Conservation (phyloP, 225 moss, liverwort and hornwort species). For the Lunularia cruciata region DNA sequence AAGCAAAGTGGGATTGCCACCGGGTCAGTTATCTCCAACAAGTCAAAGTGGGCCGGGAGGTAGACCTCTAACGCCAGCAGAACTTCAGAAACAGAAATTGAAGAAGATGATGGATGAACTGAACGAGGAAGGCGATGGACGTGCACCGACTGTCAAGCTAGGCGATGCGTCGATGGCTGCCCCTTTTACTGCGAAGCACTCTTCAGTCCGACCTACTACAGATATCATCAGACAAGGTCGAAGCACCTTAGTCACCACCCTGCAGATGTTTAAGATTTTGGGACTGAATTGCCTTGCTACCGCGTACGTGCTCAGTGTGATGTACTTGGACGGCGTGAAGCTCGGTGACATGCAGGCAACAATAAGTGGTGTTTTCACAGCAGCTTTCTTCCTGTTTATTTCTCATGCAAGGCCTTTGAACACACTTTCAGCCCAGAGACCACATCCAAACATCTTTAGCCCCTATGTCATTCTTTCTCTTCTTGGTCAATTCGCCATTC, state of each 20-base stretch:
- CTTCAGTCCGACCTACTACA: slow-evolving; percentile 84
- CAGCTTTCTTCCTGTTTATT: slow-evolving; percentile 95
- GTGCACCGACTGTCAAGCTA: slow-evolving; percentile 75
- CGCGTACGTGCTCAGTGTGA: slow-evolving; percentile 95
- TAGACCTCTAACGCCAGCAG: slow-evolving; percentile 71
- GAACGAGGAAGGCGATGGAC: slow-evolving; percentile 82
- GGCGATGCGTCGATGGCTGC: slow-evolving; percentile 99
- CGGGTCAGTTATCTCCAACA: slow-evolving; percentile 12
- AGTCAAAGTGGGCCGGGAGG: slow-evolving; percentile 20
- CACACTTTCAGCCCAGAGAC: slow-evolving; percentile 85
- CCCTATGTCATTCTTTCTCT: slow-evolving; percentile 88
- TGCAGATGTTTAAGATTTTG: slow-evolving; percentile 99
- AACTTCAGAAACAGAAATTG: slow-evolving; percentile 67
- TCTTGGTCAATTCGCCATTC: slow-evolving; percentile 91
- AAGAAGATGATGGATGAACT: slow-evolving; percentile 84
- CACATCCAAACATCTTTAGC: slow-evolving; percentile 96
- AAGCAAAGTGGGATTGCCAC: slow-evolving; percentile 47
- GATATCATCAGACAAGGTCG: slow-evolving; percentile 97
- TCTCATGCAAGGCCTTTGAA: slow-evolving; percentile 91
- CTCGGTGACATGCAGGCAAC: slow-evolving; percentile 99
- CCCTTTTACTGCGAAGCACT: slow-evolving; percentile 98
- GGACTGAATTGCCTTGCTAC: slow-evolving; percentile 97
- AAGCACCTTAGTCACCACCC: slow-evolving; percentile 92
- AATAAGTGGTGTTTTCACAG: slow-evolving; percentile 88
- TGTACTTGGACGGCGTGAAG: slow-evolving; percentile 98